Base-by-base conservation (phyloP, 768 basidiomycete genomes). In the Serendipita indica region DNA sequence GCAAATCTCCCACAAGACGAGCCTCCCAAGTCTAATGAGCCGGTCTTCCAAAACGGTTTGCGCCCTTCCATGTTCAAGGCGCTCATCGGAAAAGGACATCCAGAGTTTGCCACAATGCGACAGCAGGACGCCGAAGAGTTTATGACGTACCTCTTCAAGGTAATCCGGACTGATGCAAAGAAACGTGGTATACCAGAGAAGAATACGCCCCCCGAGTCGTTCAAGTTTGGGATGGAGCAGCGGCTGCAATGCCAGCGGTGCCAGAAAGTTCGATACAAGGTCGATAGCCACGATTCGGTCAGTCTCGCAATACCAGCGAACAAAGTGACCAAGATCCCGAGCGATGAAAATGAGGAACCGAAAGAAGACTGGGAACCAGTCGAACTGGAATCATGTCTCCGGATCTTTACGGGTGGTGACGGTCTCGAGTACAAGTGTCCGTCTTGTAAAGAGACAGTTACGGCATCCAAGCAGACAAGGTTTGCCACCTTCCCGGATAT, bases 91-190 rank as follows among this genome's bases (percentile, higher is more conserved):
- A 88, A 86, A 63, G 91, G 89, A 1, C 96, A 98, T 65, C 79
- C 79, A 32, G 96, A 97, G 71, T 98, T 98, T 65, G 75, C 86
- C 33, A 98, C 93, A 46, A 98, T 97, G 93, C 78, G 80, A 57
- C 94, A 99, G 69, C 96, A 98, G 67, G 96, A 99, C 65, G 82
- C 92, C 3, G 91, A 94, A 66, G 94, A 98, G 70, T 98, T 97
- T 72, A 77, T 99, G 58, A 77, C 80, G 33, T 81, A 94, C 70
- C 72, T 98, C 1, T 65, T 98, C 57, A 83, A 81, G 3, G 74
- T 79, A 18, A 70, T 99, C 12, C 75, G 89, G 60, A 74, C 85
- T 63, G 77, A 87, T 63, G 74, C 75, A 34, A 78, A 79, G 62
- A 80, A 79, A 63, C 68, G 63, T 16, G 67, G 70, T 58, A 59